These are phyloP conservation scores for Sophora flavescens DNA, from an alignment of 306 rosid genomes.

Conservation along the genomic window DNA sequence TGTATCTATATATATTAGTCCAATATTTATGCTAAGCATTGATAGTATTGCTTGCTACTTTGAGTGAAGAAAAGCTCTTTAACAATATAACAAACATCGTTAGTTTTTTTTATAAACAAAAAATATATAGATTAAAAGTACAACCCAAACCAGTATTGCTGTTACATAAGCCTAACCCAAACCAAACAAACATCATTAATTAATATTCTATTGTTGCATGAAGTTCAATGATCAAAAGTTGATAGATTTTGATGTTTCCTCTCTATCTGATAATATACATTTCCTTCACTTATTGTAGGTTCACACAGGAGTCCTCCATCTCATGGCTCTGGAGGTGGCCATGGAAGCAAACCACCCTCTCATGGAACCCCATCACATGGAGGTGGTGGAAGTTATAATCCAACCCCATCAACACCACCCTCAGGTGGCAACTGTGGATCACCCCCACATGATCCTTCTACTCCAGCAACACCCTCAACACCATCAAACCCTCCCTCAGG, in stretches of 20 bases:
- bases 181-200: background rate
- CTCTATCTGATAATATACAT: background rate
- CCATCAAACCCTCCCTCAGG: conserved; percentile 66
- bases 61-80: background rate
- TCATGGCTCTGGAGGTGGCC: conserved; percentile 50
- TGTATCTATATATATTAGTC: background rate
- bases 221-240: conserved; percentile 3
- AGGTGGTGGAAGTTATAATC: conserved; percentile 55
- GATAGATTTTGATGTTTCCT: background rate
- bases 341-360: conserved; percentile 63
- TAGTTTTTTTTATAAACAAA: background rate
- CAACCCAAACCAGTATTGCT: too few species aligned
- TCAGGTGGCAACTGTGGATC: conserved; percentile 57
- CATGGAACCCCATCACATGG: conserved; percentile 59
- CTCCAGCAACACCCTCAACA: conserved; percentile 48
- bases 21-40: background rate
- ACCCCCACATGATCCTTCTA: conserved; percentile 57
- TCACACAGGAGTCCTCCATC: conserved; percentile 62
- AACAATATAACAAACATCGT: background rate
- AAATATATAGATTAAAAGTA: too few species aligned
- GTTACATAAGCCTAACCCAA: too few species aligned
- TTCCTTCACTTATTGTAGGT: conserved; percentile 44
- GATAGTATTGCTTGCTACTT: background rate
- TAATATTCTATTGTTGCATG: background rate
- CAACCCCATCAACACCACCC: conserved; percentile 77